phyloP scores from a whole-genome alignment of 495 filamentous ascomycete genomes.

The Penicillium mononematosum region DNA sequence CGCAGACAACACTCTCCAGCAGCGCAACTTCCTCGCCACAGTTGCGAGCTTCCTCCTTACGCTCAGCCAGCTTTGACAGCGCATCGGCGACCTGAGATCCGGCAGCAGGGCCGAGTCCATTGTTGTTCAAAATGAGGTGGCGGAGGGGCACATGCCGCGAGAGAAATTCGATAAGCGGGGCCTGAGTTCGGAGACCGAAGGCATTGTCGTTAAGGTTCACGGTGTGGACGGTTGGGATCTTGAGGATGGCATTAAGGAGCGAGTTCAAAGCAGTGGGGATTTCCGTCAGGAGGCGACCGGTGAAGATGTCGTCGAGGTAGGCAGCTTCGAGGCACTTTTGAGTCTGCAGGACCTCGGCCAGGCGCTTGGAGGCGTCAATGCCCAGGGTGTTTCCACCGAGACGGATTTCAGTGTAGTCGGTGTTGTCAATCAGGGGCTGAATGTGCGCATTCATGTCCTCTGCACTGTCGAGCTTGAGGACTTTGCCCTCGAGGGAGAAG shows the following conservation, averaged over 20 bases:
- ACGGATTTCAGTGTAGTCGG: slow-evolving; percentile 77
- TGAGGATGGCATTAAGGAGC: slow-evolving; percentile 81
- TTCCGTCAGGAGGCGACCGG: slow-evolving; percentile 85
- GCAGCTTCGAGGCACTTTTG: slow-evolving; percentile 81
- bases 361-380: slow-evolving; percentile 76
- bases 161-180: slow-evolving; percentile 81
- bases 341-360: slow-evolving; percentile 73
- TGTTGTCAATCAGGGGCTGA: slow-evolving; percentile 63
- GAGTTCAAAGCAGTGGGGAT: slow-evolving; percentile 86
- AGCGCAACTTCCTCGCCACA: slow-evolving; percentile 67
- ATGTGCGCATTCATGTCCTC: slow-evolving; percentile 86
- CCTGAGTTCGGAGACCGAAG: slow-evolving; percentile 89
- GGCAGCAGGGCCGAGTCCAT: slow-evolving; percentile 90
- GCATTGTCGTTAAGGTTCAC: slow-evolving; percentile 97
- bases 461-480: slow-evolving; percentile 85
- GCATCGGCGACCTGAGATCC: slow-evolving; percentile 82
- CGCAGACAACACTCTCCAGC: slow-evolving; percentile 92
- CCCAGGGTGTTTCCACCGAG: slow-evolving; percentile 90
- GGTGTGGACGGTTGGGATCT: slow-evolving; percentile 78
- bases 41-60: slow-evolving; percentile 74
- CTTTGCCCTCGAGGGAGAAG: slow-evolving; percentile 87
- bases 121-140: slow-evolving; percentile 95
- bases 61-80: slow-evolving; percentile 69
- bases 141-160: slow-evolving; percentile 80
- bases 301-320: slow-evolving; percentile 97